phyloP scores from a whole-genome alignment of 345 rosid species.

The Eucalyptus pauciflora region DNA sequence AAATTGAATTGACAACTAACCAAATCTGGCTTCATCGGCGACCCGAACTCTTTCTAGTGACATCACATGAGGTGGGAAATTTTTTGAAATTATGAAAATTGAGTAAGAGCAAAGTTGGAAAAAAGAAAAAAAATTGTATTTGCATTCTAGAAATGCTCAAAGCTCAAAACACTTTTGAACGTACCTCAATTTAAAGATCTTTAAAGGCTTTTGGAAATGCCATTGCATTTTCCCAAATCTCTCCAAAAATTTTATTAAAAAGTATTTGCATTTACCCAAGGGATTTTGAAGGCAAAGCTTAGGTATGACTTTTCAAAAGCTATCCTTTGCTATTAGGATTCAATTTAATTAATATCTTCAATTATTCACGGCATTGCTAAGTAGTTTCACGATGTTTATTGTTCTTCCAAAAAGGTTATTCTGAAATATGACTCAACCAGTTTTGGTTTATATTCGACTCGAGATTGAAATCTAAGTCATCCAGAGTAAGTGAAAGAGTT shows the following conservation, averaged over 20 bases:
- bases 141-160: neutral
- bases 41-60: fast-evolving
- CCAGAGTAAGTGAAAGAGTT: neutral
- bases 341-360: neutral
- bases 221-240: no score
- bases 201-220: neutral
- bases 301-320: neutral
- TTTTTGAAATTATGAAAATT: neutral
- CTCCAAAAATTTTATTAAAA: no score
- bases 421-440: neutral
- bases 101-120: neutral
- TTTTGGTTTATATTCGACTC: neutral
- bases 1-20: no score
- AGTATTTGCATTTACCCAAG: neutral
- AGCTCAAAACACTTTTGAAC: neutral
- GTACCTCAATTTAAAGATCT: neutral
- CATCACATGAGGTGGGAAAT: neutral
- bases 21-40: fast-evolving
- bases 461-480: neutral
- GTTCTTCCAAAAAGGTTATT: neutral
- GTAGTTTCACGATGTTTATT: neutral
- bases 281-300: no score
- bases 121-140: no score
- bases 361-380: neutral
- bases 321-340: neutral